phyloP scores from a whole-genome alignment of 2,329 filamentous ascomycete genomes.

The Trichoderma koningiopsis region DNA sequence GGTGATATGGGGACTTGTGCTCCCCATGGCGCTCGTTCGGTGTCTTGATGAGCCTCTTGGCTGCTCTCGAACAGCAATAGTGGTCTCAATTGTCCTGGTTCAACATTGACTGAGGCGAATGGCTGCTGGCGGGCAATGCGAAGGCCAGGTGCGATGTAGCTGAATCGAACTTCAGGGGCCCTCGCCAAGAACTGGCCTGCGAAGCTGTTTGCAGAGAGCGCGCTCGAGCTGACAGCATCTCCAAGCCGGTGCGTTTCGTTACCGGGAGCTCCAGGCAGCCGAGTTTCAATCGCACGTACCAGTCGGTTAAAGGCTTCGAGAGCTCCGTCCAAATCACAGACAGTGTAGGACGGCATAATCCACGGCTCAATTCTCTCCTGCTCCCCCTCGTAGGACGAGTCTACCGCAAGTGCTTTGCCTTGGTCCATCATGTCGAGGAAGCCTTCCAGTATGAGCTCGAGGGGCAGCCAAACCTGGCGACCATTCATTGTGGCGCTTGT shows the following conservation, averaged over 20 bases:
- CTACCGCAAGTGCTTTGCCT: conserved; percentile 15
- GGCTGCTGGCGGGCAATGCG: conserved; percentile 16
- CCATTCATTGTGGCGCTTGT: conserved; percentile 18
- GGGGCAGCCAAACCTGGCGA: conserved; percentile 6
- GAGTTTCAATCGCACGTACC: conserved; percentile 12
- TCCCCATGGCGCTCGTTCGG: conserved; percentile 12
- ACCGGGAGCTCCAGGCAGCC: background rate
- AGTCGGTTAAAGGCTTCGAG: conserved; percentile 7
- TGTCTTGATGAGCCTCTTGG: conserved; percentile 9
- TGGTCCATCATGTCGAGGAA: conserved; percentile 19
- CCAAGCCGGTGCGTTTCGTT: background rate
- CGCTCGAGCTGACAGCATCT: background rate
- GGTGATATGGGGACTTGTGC: background rate
- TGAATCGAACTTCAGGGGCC: conserved; percentile 6
- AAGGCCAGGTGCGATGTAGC: conserved; percentile 14
- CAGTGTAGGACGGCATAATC: conserved; percentile 14
- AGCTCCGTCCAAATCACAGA: conserved; percentile 5
- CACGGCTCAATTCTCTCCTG: conserved; percentile 10
- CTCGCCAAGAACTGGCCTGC: background rate
- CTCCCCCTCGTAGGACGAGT: conserved; percentile 1
- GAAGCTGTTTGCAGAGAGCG: background rate
- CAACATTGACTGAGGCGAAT: conserved; percentile 4
- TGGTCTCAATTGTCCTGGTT: background rate
- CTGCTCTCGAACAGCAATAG: conserved; percentile 18
- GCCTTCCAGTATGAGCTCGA: conserved; percentile 12